Evolutionary conservation across 23 red algal species (phyloP).

Genomic region (Gracilariopsis chorda): DNA sequence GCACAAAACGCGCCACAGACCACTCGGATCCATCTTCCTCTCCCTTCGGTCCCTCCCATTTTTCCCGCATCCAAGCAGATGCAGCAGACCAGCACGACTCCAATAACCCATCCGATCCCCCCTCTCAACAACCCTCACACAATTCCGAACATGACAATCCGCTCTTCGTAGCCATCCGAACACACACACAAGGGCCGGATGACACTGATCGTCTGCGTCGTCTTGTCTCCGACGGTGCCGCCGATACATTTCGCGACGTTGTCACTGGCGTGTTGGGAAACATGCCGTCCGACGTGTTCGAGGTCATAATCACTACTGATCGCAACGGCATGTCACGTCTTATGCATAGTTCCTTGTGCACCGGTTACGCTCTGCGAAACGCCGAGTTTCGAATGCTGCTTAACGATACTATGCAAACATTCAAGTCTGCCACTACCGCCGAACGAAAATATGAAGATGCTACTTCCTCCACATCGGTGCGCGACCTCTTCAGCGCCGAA

Average conservation of each 20-base stretch:
- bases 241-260: conserved; percentile 50
- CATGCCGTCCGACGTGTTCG: conserved; percentile 52
- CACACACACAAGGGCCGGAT: conserved; percentile 34
- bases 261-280: conserved; percentile 59
- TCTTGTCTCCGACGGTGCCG: conserved; percentile 13
- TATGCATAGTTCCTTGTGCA: conserved; percentile 56
- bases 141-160: background rate
- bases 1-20: background rate
- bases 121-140: background rate
- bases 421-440: background rate
- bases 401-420: conserved; percentile 45
- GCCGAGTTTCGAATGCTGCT: conserved; percentile 60
- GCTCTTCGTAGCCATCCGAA: conserved; percentile 32
- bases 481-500: conserved; percentile 16
- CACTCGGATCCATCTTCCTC: background rate
- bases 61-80: background rate
- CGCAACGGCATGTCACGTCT: conserved; percentile 42
- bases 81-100: background rate
- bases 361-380: conserved; percentile 64
- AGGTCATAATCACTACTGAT: conserved; percentile 48
- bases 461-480: background rate
- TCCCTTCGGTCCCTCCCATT: background rate
- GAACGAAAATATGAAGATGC: background rate
- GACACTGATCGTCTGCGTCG: conserved; percentile 52
- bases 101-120: background rate